These are phyloP conservation scores for Leptoxyphium fumago DNA, from an alignment of 2,329 filamentous ascomycete species.

Conservation along the genomic window DNA sequence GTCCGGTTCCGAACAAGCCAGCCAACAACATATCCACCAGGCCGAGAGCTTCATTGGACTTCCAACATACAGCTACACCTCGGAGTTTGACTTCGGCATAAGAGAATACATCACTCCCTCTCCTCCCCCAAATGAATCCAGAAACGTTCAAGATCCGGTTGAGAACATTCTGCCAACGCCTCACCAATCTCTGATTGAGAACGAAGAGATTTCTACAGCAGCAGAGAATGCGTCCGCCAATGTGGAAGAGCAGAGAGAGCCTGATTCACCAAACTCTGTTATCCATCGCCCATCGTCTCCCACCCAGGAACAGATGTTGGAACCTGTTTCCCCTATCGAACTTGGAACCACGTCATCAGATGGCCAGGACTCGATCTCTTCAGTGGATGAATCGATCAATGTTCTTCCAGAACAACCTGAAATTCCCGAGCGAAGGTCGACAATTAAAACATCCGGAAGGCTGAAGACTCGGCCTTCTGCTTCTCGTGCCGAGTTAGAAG, in stretches of 20 bases:
- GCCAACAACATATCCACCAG: constrained; percentile 1
- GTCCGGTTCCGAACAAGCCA: not conserved
- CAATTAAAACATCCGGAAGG: constrained; percentile 73
- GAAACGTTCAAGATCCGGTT: constrained; percentile 1
- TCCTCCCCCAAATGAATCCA: constrained; percentile 19
- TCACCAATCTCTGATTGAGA: not conserved
- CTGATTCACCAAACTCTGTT: constrained; percentile 71
- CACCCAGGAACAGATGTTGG: constrained; percentile 9
- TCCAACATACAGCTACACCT: constrained; percentile 26
- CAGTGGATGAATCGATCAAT: not conserved
- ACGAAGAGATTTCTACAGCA: not conserved
- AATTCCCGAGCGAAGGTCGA: constrained; percentile 71
- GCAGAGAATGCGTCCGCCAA: not conserved
- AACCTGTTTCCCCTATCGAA: constrained; percentile 4
- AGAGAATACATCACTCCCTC: constrained; percentile 38
- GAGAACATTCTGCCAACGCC: not conserved
- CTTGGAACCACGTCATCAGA: constrained; percentile 5
- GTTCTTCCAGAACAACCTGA: constrained; percentile 4
- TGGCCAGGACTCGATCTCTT: constrained; percentile 2
- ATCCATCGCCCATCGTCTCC: constrained; percentile 55
- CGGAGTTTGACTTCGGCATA: constrained; percentile 41
- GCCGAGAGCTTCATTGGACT: constrained; percentile 15
- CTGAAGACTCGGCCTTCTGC: constrained; percentile 81
- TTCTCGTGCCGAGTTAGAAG: constrained; percentile 66
- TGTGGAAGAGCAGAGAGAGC: constrained; percentile 8